Base-by-base conservation (phyloP, 1,284 basidiomycete genomes). In the Moniliophthora roreri region DNA sequence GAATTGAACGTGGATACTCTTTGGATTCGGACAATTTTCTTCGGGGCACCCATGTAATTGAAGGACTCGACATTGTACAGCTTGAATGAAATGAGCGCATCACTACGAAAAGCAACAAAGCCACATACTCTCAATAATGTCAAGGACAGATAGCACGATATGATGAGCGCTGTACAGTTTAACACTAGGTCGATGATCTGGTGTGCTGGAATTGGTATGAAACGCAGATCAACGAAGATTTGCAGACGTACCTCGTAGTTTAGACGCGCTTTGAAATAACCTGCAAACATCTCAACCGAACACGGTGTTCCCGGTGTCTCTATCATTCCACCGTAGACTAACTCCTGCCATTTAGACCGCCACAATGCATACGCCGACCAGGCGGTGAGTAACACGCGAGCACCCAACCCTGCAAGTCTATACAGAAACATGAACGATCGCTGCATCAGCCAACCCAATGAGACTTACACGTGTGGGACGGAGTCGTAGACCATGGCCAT, bases 281-380 rank as follows among this genome's bases (percentile, higher is more conserved):
- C 53, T 0, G 71, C 64, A 58, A 81, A 80, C 16, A 83, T 53
- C 44, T 82, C 68, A 16, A 78, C 61, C 10, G 73, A 69, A 54
- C 80, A 82, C 0, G 80, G 76, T 0, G 79, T 77, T 9, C 67
- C 69, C 0, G 67, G 60, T 4, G 66, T 62, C 5, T 68, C 64
- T 26, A 82, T 66, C 16, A 83, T 58, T 36, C 69, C 64, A 9
- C 63, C 36, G 47, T 78, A 76, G 42, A 65, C 62, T 4, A 56
- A 48, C n/a, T 68, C 49, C 38, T 76, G 64, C 49, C 70, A 61
- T 5, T 56, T 51, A 15, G 77, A 77, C 10, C 78, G 71, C 75
- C 76, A 82, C 6, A 79, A 60, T 1, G 78, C 68, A 59, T 81
- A 83, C 1, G 68, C 65, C 0, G 80, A 77, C 82, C 82, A 84